Evolutionary conservation across 345 rosid genomes (phyloP).

Genomic region (Geranium brycei): DNA sequence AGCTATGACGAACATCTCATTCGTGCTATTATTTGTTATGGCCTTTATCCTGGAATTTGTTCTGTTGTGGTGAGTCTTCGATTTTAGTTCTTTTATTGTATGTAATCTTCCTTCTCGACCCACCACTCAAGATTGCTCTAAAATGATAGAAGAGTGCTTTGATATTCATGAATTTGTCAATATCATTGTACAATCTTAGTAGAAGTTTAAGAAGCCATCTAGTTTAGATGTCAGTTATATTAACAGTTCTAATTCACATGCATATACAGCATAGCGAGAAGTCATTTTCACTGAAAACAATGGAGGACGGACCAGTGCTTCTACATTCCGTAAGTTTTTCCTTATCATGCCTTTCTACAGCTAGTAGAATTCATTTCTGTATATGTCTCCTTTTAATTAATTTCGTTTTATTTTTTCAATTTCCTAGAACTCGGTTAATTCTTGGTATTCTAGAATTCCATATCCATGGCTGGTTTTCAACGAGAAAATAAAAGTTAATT

Average conservation of each 20-base stretch:
- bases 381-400: slow-evolving; percentile 6
- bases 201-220: too few species aligned
- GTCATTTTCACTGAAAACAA: slow-evolving; percentile 77
- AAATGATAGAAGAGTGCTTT: background rate
- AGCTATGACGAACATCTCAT: slow-evolving; percentile 44
- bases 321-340: slow-evolving; percentile 50
- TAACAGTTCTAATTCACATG: slow-evolving; percentile 7
- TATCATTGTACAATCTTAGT: background rate
- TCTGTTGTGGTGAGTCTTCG: slow-evolving; percentile 65
- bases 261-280: slow-evolving; percentile 54
- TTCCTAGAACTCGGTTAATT: slow-evolving; percentile 69
- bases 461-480: slow-evolving; percentile 89
- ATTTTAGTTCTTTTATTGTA: background rate
- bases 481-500: slow-evolving; percentile 87
- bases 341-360: slow-evolving; percentile 1
- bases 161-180: background rate
- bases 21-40: slow-evolving; percentile 78
- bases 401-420: slow-evolving; percentile 3
- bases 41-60: slow-evolving; percentile 78
- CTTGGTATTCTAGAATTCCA: slow-evolving; percentile 59
- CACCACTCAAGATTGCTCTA: background rate
- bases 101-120: background rate
- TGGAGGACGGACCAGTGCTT: slow-evolving; percentile 94
- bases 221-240: background rate
- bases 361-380: background rate